Percentiles rank a stretch among this genome's conserved stretches.
These are phyloP conservation scores for Trichoderma sp. DNA, from an alignment of 2,329 filamentous ascomycete genomes.

Conservation along the genomic window DNA sequence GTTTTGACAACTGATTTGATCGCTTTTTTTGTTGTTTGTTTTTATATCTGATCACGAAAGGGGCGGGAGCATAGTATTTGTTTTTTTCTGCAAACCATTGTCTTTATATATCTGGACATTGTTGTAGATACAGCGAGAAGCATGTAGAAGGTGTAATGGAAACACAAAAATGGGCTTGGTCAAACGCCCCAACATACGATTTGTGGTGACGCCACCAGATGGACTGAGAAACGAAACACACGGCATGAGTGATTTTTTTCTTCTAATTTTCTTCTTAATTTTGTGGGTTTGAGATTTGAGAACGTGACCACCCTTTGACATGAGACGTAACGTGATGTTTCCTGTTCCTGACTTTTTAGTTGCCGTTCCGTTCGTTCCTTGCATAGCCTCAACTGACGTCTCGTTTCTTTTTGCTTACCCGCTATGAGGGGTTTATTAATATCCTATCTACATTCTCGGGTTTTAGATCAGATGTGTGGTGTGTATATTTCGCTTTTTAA, in stretches of 20 bases:
- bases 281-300: background rate
- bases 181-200: background rate
- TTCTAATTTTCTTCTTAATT: background rate
- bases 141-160: background rate
- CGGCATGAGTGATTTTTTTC: background rate
- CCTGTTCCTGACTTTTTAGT: background rate
- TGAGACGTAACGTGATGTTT: constrained; percentile 7
- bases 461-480: background rate
- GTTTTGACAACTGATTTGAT: background rate
- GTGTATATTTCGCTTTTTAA: background rate
- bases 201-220: constrained; percentile 8
- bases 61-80: background rate
- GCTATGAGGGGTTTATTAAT: background rate
- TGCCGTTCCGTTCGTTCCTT: background rate
- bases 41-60: background rate
- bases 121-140: constrained; percentile 10
- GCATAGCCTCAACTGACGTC: background rate
- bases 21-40: background rate
- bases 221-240: background rate
- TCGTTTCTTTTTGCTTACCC: background rate
- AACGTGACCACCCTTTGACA: background rate
- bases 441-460: background rate
- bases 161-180: background rate
- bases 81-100: background rate
- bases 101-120: background rate